Percentiles rank a stretch among this genome's conserved stretches.
phyloP scores from a whole-genome alignment of 139 green algal species.

The Asterochloris sp. region DNA sequence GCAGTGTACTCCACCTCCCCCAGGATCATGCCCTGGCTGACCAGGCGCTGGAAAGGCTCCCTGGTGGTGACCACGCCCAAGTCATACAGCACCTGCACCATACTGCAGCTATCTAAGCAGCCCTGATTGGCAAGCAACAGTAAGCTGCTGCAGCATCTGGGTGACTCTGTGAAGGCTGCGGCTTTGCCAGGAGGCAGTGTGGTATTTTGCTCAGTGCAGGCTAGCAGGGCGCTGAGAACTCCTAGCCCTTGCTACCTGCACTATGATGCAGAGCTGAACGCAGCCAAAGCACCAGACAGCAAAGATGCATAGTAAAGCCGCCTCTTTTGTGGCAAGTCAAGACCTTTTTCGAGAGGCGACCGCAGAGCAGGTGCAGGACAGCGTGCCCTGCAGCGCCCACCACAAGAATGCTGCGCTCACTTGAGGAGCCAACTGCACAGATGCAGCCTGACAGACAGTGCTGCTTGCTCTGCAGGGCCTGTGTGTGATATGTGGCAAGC shows the following conservation, averaged over 20 bases:
- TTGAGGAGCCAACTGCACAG: too few species aligned
- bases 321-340: too few species aligned
- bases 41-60: conserved; percentile 92
- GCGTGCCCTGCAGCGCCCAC: too few species aligned
- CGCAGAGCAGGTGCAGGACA: too few species aligned
- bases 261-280: not conserved
- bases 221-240: not conserved
- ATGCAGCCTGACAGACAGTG: too few species aligned
- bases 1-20: conserved; percentile 90
- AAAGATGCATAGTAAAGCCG: too few species aligned
- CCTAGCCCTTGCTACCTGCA: not conserved
- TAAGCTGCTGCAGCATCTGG: not conserved
- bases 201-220: not conserved
- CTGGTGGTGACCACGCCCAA: conserved; percentile 85
- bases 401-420: too few species aligned
- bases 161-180: not conserved
- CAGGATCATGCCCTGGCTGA: conserved; percentile 99
- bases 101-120: conserved; percentile 30
- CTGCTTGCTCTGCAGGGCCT: too few species aligned
- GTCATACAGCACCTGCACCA: conserved; percentile 99
- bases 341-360: too few species aligned
- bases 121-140: too few species aligned
- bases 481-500: too few species aligned
- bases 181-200: not conserved
- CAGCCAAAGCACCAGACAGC: not conserved